Conservation (phyloP, 2,329 filamentous ascomycete genomes). For the Exophiala sp. region DNA sequence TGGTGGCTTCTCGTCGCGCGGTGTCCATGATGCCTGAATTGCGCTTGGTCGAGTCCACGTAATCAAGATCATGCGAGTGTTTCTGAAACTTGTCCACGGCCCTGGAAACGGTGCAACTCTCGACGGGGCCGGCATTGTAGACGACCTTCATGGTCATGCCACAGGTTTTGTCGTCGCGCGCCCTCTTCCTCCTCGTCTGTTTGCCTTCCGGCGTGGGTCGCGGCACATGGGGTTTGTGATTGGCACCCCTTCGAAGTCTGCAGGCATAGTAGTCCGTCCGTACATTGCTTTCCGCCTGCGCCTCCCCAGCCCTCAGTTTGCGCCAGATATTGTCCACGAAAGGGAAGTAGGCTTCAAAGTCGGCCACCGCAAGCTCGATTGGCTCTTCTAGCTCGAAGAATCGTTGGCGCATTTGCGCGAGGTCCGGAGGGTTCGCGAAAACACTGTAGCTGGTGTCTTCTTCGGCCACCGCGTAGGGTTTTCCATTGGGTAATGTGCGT, state of each 20-base stretch:
- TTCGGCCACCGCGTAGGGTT: conserved; percentile 12
- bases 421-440: conserved; percentile 40
- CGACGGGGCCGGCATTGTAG: conserved; percentile 40
- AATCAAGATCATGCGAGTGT: conserved; percentile 45
- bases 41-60: conserved; percentile 44
- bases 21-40: conserved; percentile 46
- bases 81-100: conserved; percentile 38
- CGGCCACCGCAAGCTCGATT: conserved; percentile 42
- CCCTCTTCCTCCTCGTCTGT: conserved; percentile 40
- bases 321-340: conserved; percentile 49
- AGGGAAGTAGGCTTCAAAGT: conserved; percentile 45
- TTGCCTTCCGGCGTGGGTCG: conserved; percentile 43
- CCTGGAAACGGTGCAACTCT: conserved; percentile 40
- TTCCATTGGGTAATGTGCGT: conserved; percentile 16
- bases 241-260: conserved; percentile 38
- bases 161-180: conserved; percentile 43
- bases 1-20: conserved; percentile 41
- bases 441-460: conserved; percentile 31
- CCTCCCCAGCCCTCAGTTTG: conserved; percentile 35
- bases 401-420: conserved; percentile 39
- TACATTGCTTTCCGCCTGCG: conserved; percentile 32
- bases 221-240: conserved; percentile 36
- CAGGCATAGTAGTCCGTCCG: conserved; percentile 46
- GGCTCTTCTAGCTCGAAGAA: conserved; percentile 44
- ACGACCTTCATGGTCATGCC: conserved; percentile 46